Evolutionary conservation across 805 yeast species (phyloP).

Genomic region (Candida tibetensis): DNA sequence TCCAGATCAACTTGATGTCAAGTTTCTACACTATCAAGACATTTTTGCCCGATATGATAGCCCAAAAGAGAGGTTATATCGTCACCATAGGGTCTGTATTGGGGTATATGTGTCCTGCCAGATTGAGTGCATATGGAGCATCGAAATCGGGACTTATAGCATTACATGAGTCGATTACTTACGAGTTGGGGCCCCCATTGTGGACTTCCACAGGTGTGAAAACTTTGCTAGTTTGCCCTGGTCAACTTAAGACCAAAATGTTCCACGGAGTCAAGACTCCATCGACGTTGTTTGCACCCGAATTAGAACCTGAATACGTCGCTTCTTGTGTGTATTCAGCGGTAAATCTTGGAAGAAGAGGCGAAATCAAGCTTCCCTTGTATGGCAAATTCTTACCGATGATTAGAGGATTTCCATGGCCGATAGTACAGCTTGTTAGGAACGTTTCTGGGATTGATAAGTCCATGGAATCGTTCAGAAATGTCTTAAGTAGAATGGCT

Average conservation of each 20-base stretch:
- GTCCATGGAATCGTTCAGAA: constrained; percentile 33
- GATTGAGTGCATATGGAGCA: constrained; percentile 82
- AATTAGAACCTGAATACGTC: constrained; percentile 63
- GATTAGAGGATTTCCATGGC: constrained; percentile 72
- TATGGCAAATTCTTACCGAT: constrained; percentile 76
- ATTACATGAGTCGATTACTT: constrained; percentile 75
- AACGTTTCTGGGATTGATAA: constrained; percentile 66
- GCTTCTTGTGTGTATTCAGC: constrained; percentile 58
- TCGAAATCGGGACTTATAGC: constrained; percentile 85
- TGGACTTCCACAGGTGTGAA: constrained; percentile 52
- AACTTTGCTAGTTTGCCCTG: constrained; percentile 80
- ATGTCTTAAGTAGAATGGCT: constrained; percentile 10
- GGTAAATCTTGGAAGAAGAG: constrained; percentile 58
- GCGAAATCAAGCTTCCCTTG: constrained; percentile 70
- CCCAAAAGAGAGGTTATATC: constrained; percentile 62
- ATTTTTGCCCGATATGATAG: constrained; percentile 72
- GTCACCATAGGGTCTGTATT: constrained; percentile 81
- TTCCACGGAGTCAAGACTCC: constrained; percentile 76
- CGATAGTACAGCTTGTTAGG: constrained; percentile 54
- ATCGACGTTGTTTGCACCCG: constrained; percentile 74
- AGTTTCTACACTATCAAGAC: constrained; percentile 66
- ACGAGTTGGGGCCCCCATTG: constrained; percentile 59
- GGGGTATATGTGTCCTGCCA: constrained; percentile 83
- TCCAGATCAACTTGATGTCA: constrained; percentile 69
- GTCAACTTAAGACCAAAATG: constrained; percentile 76